Evolutionary conservation across 176 grass and related monocot species (phyloP), one percentile per base, ranked within the genome.

Genomic region (Canna indica): DNA sequence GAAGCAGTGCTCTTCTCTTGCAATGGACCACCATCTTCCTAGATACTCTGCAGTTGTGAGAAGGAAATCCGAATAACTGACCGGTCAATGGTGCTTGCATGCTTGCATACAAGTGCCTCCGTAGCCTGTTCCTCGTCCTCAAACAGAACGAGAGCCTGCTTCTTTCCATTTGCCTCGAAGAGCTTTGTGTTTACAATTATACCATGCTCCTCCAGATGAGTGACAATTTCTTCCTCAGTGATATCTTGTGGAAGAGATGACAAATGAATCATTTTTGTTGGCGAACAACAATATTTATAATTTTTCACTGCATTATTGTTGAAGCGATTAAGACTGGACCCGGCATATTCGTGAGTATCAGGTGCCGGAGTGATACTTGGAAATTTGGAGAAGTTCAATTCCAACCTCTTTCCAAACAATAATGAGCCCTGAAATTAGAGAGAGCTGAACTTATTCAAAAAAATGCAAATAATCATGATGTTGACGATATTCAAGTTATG

Each of bases 251-350:
- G 80, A 22, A 99, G 84, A n/a, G 89, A 87, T 25, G 94, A 99
- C 64, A 93, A 68, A 66, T 93, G 90, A 80, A 99, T 93, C 75
- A 91, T 93, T 73, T 92, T 99, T 30, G 94, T 99, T 32, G 94
- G 94, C 28, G 86, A 59, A 44, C 89, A 93, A 65, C 90, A 99
- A 73, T 99, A 88, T 7, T 82, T 75, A 80, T 93, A 94, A 73
- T 99, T 90, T 78, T 99, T 93, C n/a, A 86, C 84, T 10, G 88
- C 85, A 41, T 86, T 91, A 61, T 80, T 90, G 64, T 88, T 83
- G 47, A 99, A 94, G 28, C 95, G 78, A 62, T 87, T 99, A 12
- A 99, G 84, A 70, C 75, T 87, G 6, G 95, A 99, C 59, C 80
- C 85, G 1, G 83, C 64, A 74, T 85, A 93, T 47, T 99, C 95